phyloP scores from a whole-genome alignment of 208 protist genomes.

The Lotmaria passim region DNA sequence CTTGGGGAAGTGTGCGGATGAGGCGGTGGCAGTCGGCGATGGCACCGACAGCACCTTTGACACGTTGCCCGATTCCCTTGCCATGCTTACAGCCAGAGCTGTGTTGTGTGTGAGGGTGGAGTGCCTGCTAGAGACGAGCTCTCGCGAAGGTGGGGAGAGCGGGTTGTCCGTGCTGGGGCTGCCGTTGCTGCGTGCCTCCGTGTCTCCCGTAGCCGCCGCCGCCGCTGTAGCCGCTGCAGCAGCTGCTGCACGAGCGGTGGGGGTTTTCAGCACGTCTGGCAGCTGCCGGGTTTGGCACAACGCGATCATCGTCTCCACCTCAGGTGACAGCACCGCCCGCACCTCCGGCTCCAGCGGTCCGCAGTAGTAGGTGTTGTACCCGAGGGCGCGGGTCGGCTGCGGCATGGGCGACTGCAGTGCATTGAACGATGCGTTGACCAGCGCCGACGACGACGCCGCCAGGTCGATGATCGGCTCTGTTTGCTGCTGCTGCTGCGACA shows the following conservation, averaged over 20 bases:
- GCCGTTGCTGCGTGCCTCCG: too few relatives aligned
- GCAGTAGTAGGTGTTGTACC: conserved; percentile 55
- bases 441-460: neutral
- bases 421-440: conserved; percentile 21
- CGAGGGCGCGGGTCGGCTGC: conserved; percentile 1
- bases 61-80: neutral
- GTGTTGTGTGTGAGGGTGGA: conserved; percentile 2
- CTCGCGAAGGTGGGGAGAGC: neutral
- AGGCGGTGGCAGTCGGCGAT: too few relatives aligned
- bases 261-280: conserved; percentile 2
- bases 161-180: neutral
- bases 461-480: conserved; percentile 9
- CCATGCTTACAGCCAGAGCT: neutral
- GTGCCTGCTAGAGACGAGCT: neutral
- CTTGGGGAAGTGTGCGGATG: neutral
- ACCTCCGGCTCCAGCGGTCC: conserved; percentile 65
- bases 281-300: conserved; percentile 21
- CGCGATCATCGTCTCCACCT: conserved; percentile 50
- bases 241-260: neutral
- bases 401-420: conserved; percentile 2
- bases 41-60: too few relatives aligned
- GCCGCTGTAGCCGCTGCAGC: too few relatives aligned
- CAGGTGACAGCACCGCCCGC: conserved; percentile 46
- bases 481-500: neutral
- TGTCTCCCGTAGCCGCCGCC: too few relatives aligned